These are phyloP conservation scores for Sungouiozyma ichnusensis DNA, from an alignment of 805 yeast species.

Conservation along the genomic window DNA sequence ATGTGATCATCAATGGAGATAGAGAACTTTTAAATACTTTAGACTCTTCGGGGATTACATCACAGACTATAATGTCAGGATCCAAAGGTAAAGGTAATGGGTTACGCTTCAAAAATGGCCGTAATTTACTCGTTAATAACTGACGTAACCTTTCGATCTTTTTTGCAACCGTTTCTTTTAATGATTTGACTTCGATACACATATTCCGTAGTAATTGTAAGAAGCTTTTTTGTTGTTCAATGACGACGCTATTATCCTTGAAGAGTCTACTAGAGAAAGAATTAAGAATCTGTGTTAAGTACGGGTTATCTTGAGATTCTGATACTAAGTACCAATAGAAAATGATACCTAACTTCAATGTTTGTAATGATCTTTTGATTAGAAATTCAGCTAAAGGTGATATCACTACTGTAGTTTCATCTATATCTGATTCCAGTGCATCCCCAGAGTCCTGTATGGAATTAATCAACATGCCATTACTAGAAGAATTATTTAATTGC, in stretches of 20 bases:
- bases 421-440: conserved; percentile 1
- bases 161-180: conserved; percentile 67
- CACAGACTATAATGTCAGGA: conserved; percentile 64
- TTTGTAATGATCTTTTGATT: conserved; percentile 57
- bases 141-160: conserved; percentile 60
- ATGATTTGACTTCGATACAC: conserved; percentile 50
- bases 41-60: conserved; percentile 68
- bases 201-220: conserved; percentile 54
- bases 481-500: conserved; percentile 2
- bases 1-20: conserved; percentile 76
- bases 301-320: conserved; percentile 62
- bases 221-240: conserved; percentile 56
- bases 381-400: conserved; percentile 70
- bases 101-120: conserved; percentile 31
- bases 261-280: conserved; percentile 33
- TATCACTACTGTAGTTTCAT: conserved; percentile 20
- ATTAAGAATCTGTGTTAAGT: conserved; percentile 38
- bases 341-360: conserved; percentile 62
- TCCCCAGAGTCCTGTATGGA: background rate
- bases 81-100: conserved; percentile 73
- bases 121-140: conserved; percentile 29
- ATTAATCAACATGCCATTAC: conserved; percentile 1
- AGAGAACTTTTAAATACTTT: conserved; percentile 85
- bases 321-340: conserved; percentile 90
- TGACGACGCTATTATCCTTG: conserved; percentile 16